Base-by-base conservation (phyloP, 768 basidiomycete genomes). In the Mycena albidolilacea region DNA sequence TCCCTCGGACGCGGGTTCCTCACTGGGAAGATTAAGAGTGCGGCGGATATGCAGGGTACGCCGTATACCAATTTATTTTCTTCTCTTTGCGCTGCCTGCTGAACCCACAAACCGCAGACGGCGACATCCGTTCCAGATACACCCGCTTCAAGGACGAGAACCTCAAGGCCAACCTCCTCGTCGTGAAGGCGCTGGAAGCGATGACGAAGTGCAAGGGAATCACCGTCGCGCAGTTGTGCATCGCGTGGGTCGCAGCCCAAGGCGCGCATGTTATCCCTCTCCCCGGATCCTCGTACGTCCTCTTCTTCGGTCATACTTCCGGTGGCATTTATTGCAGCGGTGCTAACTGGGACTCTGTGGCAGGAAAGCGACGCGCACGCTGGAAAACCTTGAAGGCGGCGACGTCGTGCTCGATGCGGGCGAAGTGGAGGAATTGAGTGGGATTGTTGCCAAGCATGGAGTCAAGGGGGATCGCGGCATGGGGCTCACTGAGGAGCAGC, bases 1-100 rank as follows among this genome's bases (percentile, higher is more conserved):
- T 89, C 90, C 0, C 84, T 90, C 0, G 89, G 90, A 7, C 81
- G 84, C 19, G 89, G 90, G 3, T 84, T 90, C 78, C 80, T 91
- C 41, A 87, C 87, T 0, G 90, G 90, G 0, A 78, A 85, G 41
- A 84, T 90, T 77, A 88, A 85, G 75, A 79, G 76, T 39, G 67
- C 54, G 2, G 79, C 81, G 9, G 86, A 87, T 30, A 35, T 87
- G 37, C 79, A 80, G 23, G 80, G 82, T 78, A 39, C 48, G 77
- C 23, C 30, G 17, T n/a, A n/a, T 64, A 9, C 17, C 5, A 5
- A 35, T 39, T 17, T 35, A 7, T 37, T 52, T 1, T 37, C 14
- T 57, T 15, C 48, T 30, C 30, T 3, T 30, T 3, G 30, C 30
- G 6, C 44, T 17, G 3, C 1, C 5, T 59, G 35, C 59, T 67